These are phyloP conservation scores for Cicer pinnatifidum DNA, from an alignment of 306 rosid species.

Conservation along the genomic window DNA sequence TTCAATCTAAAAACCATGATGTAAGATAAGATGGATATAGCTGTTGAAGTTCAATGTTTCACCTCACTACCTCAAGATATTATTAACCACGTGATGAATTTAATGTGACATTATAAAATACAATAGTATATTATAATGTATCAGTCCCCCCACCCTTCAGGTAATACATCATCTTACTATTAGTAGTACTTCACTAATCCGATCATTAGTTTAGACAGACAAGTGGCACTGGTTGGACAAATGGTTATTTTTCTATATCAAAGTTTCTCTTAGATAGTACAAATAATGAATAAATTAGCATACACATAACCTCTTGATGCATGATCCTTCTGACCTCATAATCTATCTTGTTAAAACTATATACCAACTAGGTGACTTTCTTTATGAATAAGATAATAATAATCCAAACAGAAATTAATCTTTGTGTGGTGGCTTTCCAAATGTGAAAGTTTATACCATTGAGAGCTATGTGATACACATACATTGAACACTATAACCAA, in stretches of 20 bases:
- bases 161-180: background rate
- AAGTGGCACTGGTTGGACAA: constrained; percentile 22
- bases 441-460: constrained; percentile 30
- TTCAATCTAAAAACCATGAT: constrained; percentile 31
- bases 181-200: constrained; percentile 7
- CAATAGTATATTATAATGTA: constrained; percentile 25
- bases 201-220: constrained; percentile 35
- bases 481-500: constrained; percentile 42
- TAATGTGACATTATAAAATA: background rate
- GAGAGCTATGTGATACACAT: constrained; percentile 41
- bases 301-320: constrained; percentile 4
- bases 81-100: constrained; percentile 39
- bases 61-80: constrained; percentile 9
- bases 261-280: background rate
- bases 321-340: constrained; percentile 38
- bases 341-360: constrained; percentile 13
- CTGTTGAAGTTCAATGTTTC: constrained; percentile 45
- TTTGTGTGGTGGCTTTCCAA: background rate
- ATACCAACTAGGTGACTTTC: background rate
- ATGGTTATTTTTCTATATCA: constrained; percentile 25
- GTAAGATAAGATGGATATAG: constrained; percentile 4
- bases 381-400: constrained; percentile 22
- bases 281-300: constrained; percentile 30
- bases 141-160: background rate
- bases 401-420: constrained; percentile 33